A percentile compares a stretch with the other conserved stretches of the same genome.
These are phyloP conservation scores for Ophiostoma ips DNA, from an alignment of 2,329 filamentous ascomycete genomes.

Conservation along the genomic window DNA sequence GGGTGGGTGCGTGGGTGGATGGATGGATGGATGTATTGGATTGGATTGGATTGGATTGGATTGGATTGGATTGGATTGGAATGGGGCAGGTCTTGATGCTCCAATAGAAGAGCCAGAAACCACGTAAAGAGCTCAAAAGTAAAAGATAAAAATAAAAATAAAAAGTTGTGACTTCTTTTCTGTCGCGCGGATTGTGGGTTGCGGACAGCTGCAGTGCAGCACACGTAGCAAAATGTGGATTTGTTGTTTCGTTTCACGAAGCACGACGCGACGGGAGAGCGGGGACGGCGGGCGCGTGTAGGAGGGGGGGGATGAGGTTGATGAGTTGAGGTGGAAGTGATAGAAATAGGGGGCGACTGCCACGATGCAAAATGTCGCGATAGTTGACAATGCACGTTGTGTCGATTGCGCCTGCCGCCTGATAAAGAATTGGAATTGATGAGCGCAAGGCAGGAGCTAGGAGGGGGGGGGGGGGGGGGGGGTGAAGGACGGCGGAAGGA, in stretches of 20 bases:
- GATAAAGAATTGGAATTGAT: background rate
- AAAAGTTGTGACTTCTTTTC: background rate
- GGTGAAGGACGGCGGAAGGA: background rate
- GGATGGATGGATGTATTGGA: too few relatives aligned
- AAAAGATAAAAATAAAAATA: too few relatives aligned
- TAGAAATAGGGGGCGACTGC: background rate
- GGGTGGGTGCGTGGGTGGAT: too few relatives aligned
- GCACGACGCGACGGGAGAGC: slow-evolving; percentile 1
- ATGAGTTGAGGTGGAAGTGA: background rate
- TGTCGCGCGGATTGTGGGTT: background rate
- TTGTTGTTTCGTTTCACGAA: background rate
- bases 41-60: background rate
- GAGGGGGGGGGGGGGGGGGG: background rate
- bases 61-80: background rate
- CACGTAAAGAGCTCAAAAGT: too few relatives aligned
- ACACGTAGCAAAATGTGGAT: slow-evolving; percentile 1
- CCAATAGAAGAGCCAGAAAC: background rate
- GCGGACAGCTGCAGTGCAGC: background rate
- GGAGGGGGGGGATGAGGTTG: background rate
- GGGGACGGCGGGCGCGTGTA: background rate
- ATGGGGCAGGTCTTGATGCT: background rate
- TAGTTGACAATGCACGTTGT: background rate
- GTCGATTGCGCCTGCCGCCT: background rate
- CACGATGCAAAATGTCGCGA: background rate
- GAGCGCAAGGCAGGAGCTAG: background rate